These are phyloP conservation scores for Solanum aculeatissimum DNA, from an alignment of 305 asterid genomes.

Conservation along the genomic window DNA sequence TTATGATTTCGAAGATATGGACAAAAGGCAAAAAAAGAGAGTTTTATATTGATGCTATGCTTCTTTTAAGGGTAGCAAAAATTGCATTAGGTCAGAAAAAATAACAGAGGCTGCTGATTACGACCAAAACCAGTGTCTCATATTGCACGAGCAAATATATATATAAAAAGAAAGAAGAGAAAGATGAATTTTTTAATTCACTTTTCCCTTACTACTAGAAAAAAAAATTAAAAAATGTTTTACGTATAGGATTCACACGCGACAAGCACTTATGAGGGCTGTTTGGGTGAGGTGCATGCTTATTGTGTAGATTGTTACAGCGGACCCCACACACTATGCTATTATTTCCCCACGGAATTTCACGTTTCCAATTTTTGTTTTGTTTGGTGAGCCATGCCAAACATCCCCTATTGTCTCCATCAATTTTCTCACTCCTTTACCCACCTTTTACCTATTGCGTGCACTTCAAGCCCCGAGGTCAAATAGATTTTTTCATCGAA, in stretches of 20 bases:
- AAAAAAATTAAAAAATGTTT: background rate
- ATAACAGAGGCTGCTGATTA: conserved; percentile 9
- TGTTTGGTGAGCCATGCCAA: background rate
- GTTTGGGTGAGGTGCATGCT: background rate
- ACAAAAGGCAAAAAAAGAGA: background rate
- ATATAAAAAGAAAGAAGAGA: background rate
- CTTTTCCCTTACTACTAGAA: background rate
- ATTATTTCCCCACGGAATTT: background rate
- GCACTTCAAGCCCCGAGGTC: background rate
- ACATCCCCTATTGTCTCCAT: background rate
- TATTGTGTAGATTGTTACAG: background rate
- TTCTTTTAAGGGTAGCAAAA: conserved; percentile 29
- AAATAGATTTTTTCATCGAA: background rate
- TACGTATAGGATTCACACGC: background rate
- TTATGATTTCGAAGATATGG: background rate
- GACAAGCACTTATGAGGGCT: background rate
- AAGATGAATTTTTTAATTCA: background rate
- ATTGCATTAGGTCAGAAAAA: conserved; percentile 20
- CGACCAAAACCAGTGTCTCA: conserved; percentile 7
- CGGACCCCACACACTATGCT: background rate
- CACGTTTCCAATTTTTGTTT: background rate
- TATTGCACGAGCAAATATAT: background rate
- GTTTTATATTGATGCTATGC: conserved; percentile 7
- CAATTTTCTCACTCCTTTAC: background rate
- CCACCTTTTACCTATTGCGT: background rate